Evolutionary conservation across 1,284 basidiomycete species (phyloP), one percentile per base, ranked within the genome.

Genomic region (Cryptococcus sp.): DNA sequence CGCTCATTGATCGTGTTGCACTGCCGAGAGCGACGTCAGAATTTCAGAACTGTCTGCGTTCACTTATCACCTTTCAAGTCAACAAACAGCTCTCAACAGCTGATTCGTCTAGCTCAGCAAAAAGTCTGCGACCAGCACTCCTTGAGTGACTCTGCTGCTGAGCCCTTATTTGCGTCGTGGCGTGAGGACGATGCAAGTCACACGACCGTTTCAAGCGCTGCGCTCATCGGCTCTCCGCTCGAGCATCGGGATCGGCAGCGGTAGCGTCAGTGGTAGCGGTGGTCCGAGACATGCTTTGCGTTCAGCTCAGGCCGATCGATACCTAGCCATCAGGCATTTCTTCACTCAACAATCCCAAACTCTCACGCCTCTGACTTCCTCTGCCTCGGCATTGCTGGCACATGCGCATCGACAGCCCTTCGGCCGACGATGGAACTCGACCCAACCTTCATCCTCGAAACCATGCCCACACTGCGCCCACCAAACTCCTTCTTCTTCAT

Each of bases 311-410:
- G 60, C 80, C 42, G 83, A 84, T 72, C 81, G 84, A 23, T 85
- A 85, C 72, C 72, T 72, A 11, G 73, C 80, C 47, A 83, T 85
- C 42, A 80, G 81, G 55, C 75, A 69, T 16, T 85, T 85, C 73
- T 85, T 85, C 71, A 75, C 73, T 41, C 78, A 70, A 42, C 80
- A 82, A 51, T 68, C 64, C 22, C 42, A 55, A 51, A 55, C 63
- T 39, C 52, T 62, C 38, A 25, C 40, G 30, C 43, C 53, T 15
- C 23, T 40, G 17, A n/a, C 35, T 19, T 41, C 49, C 48, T 30
- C 19, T 47, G 46, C 41, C 13, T 42, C 39, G 8, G 49, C 30
- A 35, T 20, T 4, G n/a, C 38, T 42, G 2, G 22, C 22, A 41
- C 50, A 35, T 43, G 20, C 50, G 19, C 13, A 23, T 25, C 19